Percentiles rank a stretch among this genome's conserved stretches.
phyloP scores from a whole-genome alignment of 2,329 filamentous ascomycete genomes.

The Aurifilum marmelostoma region DNA sequence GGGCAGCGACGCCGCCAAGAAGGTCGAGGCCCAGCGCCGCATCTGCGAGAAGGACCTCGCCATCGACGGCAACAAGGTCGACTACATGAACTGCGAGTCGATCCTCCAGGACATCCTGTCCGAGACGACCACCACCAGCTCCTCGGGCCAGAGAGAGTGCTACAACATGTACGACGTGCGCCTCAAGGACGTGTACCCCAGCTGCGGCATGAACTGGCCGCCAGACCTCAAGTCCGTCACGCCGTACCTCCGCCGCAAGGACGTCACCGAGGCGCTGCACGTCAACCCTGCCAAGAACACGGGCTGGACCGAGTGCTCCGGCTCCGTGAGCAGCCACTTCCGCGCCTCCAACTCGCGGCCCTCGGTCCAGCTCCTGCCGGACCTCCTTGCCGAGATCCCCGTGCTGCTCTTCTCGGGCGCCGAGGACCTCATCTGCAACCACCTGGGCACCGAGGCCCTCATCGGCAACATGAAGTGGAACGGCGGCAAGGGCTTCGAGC shows the following conservation, averaged over 20 bases:
- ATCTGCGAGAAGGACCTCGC: slow-evolving; percentile 69
- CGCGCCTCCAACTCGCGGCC: slow-evolving; percentile 71
- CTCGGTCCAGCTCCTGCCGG: slow-evolving; percentile 74
- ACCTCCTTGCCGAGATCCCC: slow-evolving; percentile 74
- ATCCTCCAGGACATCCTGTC: slow-evolving; percentile 75
- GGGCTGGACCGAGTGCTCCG: slow-evolving; percentile 90
- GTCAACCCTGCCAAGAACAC: slow-evolving; percentile 79
- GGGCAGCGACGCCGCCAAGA: slow-evolving; percentile 64
- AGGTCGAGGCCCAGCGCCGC: slow-evolving; percentile 69
- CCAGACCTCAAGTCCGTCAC: slow-evolving; percentile 78
- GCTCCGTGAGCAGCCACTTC: slow-evolving; percentile 76
- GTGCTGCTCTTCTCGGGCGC: slow-evolving; percentile 91
- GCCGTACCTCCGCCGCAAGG: slow-evolving; percentile 81
- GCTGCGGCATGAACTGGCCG: slow-evolving; percentile 98
- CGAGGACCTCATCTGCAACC: slow-evolving; percentile 95
- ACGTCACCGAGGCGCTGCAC: slow-evolving; percentile 80
- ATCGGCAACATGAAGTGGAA: slow-evolving; percentile 93
- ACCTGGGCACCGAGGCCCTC: slow-evolving; percentile 87
- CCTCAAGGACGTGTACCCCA: slow-evolving; percentile 75
- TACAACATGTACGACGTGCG: slow-evolving; percentile 98
- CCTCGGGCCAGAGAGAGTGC: slow-evolving; percentile 63
- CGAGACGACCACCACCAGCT: slow-evolving; percentile 58
- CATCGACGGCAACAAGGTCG: slow-evolving; percentile 59
- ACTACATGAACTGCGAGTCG: slow-evolving; percentile 71
- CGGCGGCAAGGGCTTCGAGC: slow-evolving; percentile 87